A percentile compares a stretch with the other conserved stretches of the same genome.
These are phyloP conservation scores for Ceriops decandra DNA, from an alignment of 345 rosid genomes.

Conservation along the genomic window DNA sequence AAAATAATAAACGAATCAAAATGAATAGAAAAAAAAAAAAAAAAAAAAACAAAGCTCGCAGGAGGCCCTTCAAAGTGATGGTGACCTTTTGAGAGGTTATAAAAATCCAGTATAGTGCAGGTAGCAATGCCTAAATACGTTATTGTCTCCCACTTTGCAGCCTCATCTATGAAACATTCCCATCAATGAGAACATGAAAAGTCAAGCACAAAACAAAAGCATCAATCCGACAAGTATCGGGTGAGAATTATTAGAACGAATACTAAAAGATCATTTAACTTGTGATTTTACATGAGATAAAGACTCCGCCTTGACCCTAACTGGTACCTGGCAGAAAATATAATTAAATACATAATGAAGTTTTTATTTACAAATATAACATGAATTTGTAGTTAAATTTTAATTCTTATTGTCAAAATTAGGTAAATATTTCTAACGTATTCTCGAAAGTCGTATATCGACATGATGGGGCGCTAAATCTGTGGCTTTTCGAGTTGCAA, in stretches of 20 bases:
- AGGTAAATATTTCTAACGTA: too few relatives aligned
- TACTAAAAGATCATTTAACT: not conserved
- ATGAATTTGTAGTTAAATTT: too few relatives aligned
- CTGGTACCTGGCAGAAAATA: too few relatives aligned
- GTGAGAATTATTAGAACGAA: not conserved
- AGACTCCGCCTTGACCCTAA: too few relatives aligned
- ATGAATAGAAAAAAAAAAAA: not conserved
- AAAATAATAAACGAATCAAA: not conserved
- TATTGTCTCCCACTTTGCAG: constrained; percentile 92
- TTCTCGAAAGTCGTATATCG: too few relatives aligned
- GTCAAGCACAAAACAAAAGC: not conserved
- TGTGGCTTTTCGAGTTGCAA: too few relatives aligned
- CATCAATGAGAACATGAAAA: not conserved
- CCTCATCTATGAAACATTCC: constrained; percentile 45
- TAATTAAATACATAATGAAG: too few relatives aligned
- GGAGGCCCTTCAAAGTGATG: constrained; percentile 81
- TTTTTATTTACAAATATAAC: too few relatives aligned
- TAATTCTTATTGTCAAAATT: too few relatives aligned
- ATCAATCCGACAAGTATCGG: not conserved
- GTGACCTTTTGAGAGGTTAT: constrained; percentile 79
- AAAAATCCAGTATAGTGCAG: constrained; percentile 54
- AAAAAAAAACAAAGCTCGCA: constrained; percentile 39
- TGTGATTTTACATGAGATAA: too few relatives aligned
- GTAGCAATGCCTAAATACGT: constrained; percentile 62
- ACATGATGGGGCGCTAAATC: too few relatives aligned